Evolutionary conservation across 441 rosid genomes (phyloP).

Genomic region (Eutrema salsugineum): DNA sequence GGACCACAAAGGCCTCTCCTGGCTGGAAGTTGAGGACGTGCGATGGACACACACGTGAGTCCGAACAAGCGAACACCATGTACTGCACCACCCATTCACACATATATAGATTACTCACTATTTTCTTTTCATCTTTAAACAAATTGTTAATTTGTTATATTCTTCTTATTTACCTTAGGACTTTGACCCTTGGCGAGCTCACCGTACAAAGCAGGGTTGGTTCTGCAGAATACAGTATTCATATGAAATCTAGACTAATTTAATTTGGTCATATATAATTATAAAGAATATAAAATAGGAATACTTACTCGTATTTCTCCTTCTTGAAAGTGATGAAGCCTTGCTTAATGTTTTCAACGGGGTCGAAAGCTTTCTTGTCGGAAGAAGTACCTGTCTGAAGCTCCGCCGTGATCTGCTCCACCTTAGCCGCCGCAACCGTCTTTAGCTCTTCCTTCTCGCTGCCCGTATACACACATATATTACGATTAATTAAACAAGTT

Average conservation of each 20-base stretch:
- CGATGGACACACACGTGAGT: conserved; percentile 96
- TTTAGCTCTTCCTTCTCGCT: conserved; percentile 88
- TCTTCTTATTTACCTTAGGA: conserved; percentile 56
- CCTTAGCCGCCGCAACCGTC: conserved; percentile 68
- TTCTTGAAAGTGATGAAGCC: conserved; percentile 87
- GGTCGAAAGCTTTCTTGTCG: conserved; percentile 38
- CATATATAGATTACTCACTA: neutral
- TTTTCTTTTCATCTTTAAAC: neutral
- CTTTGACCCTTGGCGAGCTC: conserved; percentile 94
- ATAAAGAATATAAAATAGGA: neutral
- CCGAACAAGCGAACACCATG: conserved; percentile 98
- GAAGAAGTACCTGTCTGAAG: conserved; percentile 37
- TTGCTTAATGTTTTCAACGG: conserved; percentile 61
- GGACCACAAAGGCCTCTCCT: conserved; percentile 94
- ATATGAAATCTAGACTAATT: neutral
- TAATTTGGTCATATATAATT: neutral
- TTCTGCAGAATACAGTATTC: conserved; percentile 35
- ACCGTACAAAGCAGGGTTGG: conserved; percentile 58
- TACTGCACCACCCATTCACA: conserved; percentile 45
- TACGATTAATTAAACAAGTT: neutral
- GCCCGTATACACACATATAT: conserved; percentile 8
- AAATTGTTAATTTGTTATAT: neutral
- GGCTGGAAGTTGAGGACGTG: conserved; percentile 88
- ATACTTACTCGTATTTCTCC: conserved; percentile 77
- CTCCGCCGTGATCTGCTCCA: conserved; percentile 73